These are phyloP conservation scores for Aspergillus bombycis DNA, from an alignment of 2,329 filamentous ascomycete genomes.

Conservation along the genomic window DNA sequence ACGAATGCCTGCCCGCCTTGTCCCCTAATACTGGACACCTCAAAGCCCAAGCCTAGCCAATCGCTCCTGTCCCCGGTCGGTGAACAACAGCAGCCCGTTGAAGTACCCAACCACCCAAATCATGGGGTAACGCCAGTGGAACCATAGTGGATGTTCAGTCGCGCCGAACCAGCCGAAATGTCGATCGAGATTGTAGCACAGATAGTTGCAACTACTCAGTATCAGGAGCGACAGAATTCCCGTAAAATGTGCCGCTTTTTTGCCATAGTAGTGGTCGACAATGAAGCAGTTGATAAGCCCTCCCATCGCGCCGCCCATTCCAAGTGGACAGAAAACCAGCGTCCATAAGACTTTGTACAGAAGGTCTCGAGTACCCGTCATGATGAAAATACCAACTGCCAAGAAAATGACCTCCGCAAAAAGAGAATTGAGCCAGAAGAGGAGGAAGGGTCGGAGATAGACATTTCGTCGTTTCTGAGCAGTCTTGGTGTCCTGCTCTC, in stretches of 20 bases:
- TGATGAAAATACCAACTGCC: conserved; percentile 11
- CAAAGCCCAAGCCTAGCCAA: conserved; percentile 1
- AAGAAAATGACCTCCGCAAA: conserved; percentile 18
- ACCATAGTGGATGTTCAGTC: conserved; percentile 11
- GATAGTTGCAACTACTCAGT: conserved; percentile 19
- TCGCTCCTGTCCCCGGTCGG: conserved; percentile 12
- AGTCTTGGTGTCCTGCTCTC: neutral
- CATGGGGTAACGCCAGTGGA: conserved; percentile 18
- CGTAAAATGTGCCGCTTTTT: conserved; percentile 19
- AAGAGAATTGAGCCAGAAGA: conserved; percentile 17
- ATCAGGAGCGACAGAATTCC: conserved; percentile 14
- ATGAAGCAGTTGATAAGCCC: conserved; percentile 17
- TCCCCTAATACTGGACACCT: neutral
- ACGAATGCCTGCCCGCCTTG: too few species aligned
- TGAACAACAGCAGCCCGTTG: conserved; percentile 13
- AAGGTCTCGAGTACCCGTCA: conserved; percentile 17
- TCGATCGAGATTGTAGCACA: conserved; percentile 16
- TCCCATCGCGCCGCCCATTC: conserved; percentile 20
- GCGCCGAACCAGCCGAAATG: conserved; percentile 18
- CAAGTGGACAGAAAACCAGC: conserved; percentile 16
- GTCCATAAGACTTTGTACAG: conserved; percentile 21
- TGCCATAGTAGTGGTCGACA: conserved; percentile 20
- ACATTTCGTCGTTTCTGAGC: conserved; percentile 13
- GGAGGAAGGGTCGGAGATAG: conserved; percentile 16
- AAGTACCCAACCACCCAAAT: conserved; percentile 9